These are phyloP conservation scores for Hibiscus syriacus DNA, from an alignment of 345 rosid genomes.

Conservation along the genomic window DNA sequence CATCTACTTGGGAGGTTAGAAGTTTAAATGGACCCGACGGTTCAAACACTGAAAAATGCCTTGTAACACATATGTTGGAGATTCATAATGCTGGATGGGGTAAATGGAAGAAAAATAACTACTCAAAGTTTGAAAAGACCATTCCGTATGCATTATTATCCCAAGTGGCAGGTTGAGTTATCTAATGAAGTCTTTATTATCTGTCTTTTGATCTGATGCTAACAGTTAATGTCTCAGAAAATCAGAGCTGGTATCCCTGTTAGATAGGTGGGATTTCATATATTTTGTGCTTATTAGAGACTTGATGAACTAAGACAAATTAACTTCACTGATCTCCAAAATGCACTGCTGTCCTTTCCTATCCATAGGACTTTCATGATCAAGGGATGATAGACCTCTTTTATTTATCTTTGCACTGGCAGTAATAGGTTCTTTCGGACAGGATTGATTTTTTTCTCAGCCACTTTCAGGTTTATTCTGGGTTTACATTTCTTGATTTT, in stretches of 20 bases:
- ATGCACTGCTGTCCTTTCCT: background rate
- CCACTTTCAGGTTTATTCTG: too few relatives aligned
- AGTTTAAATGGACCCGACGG: slow-evolving; percentile 50
- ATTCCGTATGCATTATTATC: slow-evolving; percentile 65
- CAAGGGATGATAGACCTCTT: background rate
- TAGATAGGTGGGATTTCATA: background rate
- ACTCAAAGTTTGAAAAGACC: slow-evolving; percentile 83
- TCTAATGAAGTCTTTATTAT: slow-evolving; percentile 7
- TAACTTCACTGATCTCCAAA: background rate
- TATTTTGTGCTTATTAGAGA: background rate
- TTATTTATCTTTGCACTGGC: too few relatives aligned
- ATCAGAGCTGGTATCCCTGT: slow-evolving; percentile 4
- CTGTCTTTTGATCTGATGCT: background rate
- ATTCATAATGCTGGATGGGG: slow-evolving; percentile 61
- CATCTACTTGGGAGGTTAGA: slow-evolving; percentile 93
- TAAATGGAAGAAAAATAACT: slow-evolving; percentile 64
- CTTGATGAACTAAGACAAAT: slow-evolving; percentile 8
- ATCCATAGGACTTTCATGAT: background rate
- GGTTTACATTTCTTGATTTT: too few relatives aligned
- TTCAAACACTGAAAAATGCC: slow-evolving; percentile 50
- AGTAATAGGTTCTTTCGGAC: too few relatives aligned
- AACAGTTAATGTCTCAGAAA: background rate
- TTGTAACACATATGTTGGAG: slow-evolving; percentile 84
- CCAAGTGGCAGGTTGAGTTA: slow-evolving; percentile 72
- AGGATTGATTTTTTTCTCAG: too few relatives aligned